phyloP scores from a whole-genome alignment of 352 stramenopile species.

The Phytophthora rubi region DNA sequence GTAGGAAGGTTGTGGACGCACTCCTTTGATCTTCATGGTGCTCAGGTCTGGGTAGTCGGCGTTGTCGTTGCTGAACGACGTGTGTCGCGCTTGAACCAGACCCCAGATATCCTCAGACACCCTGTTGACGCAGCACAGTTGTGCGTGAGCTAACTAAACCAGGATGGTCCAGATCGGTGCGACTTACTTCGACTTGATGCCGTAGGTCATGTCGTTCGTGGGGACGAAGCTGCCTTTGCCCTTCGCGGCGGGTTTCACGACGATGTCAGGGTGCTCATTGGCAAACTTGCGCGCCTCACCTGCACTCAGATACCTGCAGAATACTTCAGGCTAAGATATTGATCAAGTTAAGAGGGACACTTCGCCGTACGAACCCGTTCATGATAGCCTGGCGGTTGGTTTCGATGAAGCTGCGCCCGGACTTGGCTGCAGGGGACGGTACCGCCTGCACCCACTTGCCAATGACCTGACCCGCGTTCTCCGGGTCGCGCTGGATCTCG shows the following conservation, averaged over 20 bases:
- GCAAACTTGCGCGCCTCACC: slow-evolving; percentile 66
- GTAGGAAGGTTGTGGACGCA: slow-evolving; percentile 29
- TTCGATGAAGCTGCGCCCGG: slow-evolving; percentile 78
- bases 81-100: slow-evolving; percentile 73
- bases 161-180: background rate
- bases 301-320: slow-evolving; percentile 54
- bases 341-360: too few species aligned
- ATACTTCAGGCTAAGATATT: too few species aligned
- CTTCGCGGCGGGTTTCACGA: slow-evolving; percentile 66
- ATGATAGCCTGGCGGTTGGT: slow-evolving; percentile 76
- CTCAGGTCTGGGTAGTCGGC: slow-evolving; percentile 80
- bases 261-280: slow-evolving; percentile 75
- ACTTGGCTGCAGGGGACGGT: slow-evolving; percentile 65
- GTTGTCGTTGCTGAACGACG: slow-evolving; percentile 70
- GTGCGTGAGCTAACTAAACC: background rate
- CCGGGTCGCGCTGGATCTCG: slow-evolving; percentile 70
- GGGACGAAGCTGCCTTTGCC: slow-evolving; percentile 62
- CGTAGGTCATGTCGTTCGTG: slow-evolving; percentile 64
- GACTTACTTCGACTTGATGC: slow-evolving; percentile 81
- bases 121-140: slow-evolving; percentile 29
- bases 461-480: slow-evolving; percentile 77
- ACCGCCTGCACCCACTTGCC: slow-evolving; percentile 74
- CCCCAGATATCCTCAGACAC: slow-evolving; percentile 76
- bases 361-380: slow-evolving; percentile 44
- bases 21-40: slow-evolving; percentile 83